phyloP scores from a whole-genome alignment of 768 basidiomycete genomes.

The Pleurotus tuber-regium region DNA sequence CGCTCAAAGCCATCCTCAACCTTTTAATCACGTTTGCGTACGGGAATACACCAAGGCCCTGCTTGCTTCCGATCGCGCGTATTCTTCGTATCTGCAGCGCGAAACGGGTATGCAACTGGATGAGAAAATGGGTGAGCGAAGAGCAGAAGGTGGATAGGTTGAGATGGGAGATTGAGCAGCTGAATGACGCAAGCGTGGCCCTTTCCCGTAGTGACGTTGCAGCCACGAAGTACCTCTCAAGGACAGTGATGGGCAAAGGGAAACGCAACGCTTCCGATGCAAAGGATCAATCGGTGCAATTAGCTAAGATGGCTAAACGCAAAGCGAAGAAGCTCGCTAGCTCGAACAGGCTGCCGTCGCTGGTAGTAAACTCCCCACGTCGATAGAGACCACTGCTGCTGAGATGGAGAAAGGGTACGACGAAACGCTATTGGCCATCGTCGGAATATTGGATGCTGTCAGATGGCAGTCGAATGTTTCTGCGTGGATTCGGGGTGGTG shows the following conservation, averaged over 20 bases:
- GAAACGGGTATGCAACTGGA: too few species aligned
- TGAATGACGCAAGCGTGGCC: too few species aligned
- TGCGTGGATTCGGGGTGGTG: slow-evolving; percentile 64
- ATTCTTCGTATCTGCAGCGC: too few species aligned
- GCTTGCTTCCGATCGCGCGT: too few species aligned
- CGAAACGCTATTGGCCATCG: slow-evolving; percentile 57
- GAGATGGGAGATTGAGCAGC: too few species aligned
- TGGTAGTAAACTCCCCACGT: too few species aligned
- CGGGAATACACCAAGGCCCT: slow-evolving; percentile 72
- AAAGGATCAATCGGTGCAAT: not conserved
- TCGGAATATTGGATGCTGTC: slow-evolving; percentile 62
- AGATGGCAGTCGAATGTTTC: slow-evolving; percentile 63
- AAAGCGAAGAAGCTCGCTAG: not conserved
- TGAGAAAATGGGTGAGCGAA: too few species aligned
- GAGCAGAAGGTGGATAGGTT: too few species aligned
- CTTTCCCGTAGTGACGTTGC: too few species aligned
- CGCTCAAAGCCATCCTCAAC: slow-evolving; percentile 58
- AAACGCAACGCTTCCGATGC: too few species aligned
- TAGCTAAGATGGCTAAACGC: not conserved
- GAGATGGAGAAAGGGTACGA: slow-evolving; percentile 33
- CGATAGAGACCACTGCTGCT: not conserved
- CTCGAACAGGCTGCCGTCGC: not conserved
- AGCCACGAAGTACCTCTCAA: too few species aligned
- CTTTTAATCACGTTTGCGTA: slow-evolving; percentile 80
- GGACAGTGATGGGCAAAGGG: too few species aligned